Evolutionary conservation across 2,329 filamentous ascomycete genomes (phyloP), one percentile per base, ranked within the genome.

Genomic region (Clonostachys sp.): DNA sequence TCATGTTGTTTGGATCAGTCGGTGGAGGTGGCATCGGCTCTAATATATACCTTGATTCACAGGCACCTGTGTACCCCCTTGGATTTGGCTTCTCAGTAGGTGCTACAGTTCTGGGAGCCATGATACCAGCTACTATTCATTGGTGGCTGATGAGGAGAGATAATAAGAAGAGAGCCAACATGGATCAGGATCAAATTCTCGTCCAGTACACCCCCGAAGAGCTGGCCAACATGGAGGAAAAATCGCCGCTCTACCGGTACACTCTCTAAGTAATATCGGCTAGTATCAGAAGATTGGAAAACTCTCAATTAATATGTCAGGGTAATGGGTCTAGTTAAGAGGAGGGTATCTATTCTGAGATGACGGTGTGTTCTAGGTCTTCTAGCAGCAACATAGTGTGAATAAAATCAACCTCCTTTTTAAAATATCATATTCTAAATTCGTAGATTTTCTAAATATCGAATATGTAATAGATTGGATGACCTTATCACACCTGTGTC

Each of bases 201-300:
- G 18, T 4, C 13, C n/a, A n/a, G 18, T 14, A 44, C 7, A 30
- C 42, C 14, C 18, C 42, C 3, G 18, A n/a, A n/a, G 18, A 44
- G 10, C 47, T 54, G 13, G 41, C 42, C 30, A 46, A 48, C 47
- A 49, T 54, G 48, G 52, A 46, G 41, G 52, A 54, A 41, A 18
- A 52, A 41, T 54, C 52, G 30, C 52, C 52, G 5, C 45, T 50
- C 17, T 52, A 47, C 34, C 48, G 52, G 17, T 54, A 49, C 34
- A 51, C 47, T 18, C 40, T 54, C 18, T 46, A 18, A 39, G 9
- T 30, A 30, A 30, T 10, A 30, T 30, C 8, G 24, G 8, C 3
- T 30, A 30, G 24, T 30, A 30, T 30, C 4, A 3, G 9, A 30
- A 30, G 24, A 30, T 30, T 30, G 3, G 24, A 30, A 2, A 24